phyloP scores from a whole-genome alignment of 1,139 yeast genomes.

The Yueomyces sp. region DNA sequence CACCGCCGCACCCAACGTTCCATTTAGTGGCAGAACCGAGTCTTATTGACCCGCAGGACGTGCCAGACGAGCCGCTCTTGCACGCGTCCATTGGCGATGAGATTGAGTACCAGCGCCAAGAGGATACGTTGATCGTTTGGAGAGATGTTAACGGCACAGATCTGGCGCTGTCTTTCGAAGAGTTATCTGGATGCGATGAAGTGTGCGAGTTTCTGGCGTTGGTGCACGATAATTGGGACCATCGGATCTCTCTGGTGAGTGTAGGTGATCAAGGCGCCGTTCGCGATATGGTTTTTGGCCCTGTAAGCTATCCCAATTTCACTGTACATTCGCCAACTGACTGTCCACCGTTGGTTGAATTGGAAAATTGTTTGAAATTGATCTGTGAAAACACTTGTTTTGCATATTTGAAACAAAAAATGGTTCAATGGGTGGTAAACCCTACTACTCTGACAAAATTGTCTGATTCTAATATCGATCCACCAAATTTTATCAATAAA shows the following conservation, averaged over 20 bases:
- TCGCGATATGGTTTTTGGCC: slow-evolving; percentile 69
- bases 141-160: slow-evolving; percentile 56
- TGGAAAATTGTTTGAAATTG: slow-evolving; percentile 30
- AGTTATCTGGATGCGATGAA: slow-evolving; percentile 76
- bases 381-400: slow-evolving; percentile 48
- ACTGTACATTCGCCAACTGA: slow-evolving; percentile 31
- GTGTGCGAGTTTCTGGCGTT: slow-evolving; percentile 69
- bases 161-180: slow-evolving; percentile 86
- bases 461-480: not conserved
- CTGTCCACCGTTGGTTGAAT: slow-evolving; percentile 33
- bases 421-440: slow-evolving; percentile 39
- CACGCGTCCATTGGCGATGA: slow-evolving; percentile 57
- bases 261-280: slow-evolving; percentile 37
- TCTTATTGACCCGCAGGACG: slow-evolving; percentile 64
- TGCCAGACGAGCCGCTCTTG: slow-evolving; percentile 45
- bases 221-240: slow-evolving; percentile 53
- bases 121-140: slow-evolving; percentile 92
- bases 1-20: slow-evolving; percentile 28
- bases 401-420: slow-evolving; percentile 39
- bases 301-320: slow-evolving; percentile 50
- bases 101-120: slow-evolving; percentile 84
- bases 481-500: slow-evolving; percentile 25
- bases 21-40: slow-evolving; percentile 28
- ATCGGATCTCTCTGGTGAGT: slow-evolving; percentile 60
- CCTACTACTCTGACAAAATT: slow-evolving; percentile 28